Conservation (phyloP, 2,329 filamentous ascomycete species). For the Ramichloridium luteum region DNA sequence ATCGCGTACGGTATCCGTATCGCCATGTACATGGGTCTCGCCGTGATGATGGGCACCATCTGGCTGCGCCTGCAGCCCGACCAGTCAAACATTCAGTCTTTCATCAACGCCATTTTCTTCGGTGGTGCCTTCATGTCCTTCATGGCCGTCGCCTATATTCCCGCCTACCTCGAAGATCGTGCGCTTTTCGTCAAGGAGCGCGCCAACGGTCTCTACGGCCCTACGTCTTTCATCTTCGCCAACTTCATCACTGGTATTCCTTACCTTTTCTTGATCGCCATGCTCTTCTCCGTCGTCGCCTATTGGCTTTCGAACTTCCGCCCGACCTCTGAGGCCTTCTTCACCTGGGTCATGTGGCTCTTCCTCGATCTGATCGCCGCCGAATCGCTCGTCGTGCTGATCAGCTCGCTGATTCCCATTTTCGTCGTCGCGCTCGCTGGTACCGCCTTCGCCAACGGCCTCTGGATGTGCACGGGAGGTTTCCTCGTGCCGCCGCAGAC, state of each 20-base stretch:
- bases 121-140: conserved; percentile 38
- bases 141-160: conserved; percentile 61
- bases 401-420: conserved; percentile 58
- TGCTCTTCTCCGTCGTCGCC: conserved; percentile 60
- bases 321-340: conserved; percentile 53
- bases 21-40: conserved; percentile 69
- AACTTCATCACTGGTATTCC: conserved; percentile 74
- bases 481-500: conserved; percentile 62
- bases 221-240: conserved; percentile 55
- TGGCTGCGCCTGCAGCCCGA: conserved; percentile 60
- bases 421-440: conserved; percentile 69
- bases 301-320: conserved; percentile 73
- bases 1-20: conserved; percentile 74
- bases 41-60: conserved; percentile 79
- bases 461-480: conserved; percentile 77
- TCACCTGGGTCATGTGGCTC: conserved; percentile 69
- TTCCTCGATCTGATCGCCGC: conserved; percentile 74
- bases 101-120: conserved; percentile 63
- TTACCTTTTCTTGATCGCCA: conserved; percentile 62
- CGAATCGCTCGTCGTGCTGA: conserved; percentile 66
- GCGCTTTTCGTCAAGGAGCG: conserved; percentile 61
- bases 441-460: conserved; percentile 70
- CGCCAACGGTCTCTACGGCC: conserved; percentile 65
- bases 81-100: conserved; percentile 65
- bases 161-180: conserved; percentile 66